A percentile compares a stretch with the other conserved stretches of the same genome.
phyloP scores from a whole-genome alignment of 2,329 filamentous ascomycete species.

The Ascomycota sp. region DNA sequence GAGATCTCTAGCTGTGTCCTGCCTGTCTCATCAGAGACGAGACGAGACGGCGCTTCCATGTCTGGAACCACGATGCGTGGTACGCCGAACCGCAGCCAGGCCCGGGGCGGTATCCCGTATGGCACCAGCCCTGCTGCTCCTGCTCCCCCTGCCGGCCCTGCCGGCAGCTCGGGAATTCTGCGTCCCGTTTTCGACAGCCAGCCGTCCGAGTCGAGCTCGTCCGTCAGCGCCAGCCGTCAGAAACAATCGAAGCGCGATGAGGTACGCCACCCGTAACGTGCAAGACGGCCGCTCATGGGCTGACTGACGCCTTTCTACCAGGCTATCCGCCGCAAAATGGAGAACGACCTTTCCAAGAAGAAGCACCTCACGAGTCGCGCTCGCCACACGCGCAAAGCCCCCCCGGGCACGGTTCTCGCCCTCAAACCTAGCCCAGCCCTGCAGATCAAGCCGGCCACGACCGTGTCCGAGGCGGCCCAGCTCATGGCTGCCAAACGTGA shows the following conservation, averaged over 20 bases:
- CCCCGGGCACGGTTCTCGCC: constrained; percentile 86
- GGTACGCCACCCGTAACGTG: constrained; percentile 32
- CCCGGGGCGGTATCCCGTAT: constrained; percentile 38
- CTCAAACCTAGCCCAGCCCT: constrained; percentile 88
- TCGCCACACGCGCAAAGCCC: constrained; percentile 76
- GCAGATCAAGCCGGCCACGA: constrained; percentile 90
- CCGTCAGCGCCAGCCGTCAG: constrained; percentile 80
- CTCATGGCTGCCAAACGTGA: constrained; percentile 97
- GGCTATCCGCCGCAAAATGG: constrained; percentile 94
- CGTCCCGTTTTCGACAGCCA: constrained; percentile 47
- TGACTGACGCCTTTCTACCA: constrained; percentile 15
- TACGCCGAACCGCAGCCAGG: constrained; percentile 42
- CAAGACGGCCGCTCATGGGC: background rate
- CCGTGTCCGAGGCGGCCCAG: constrained; percentile 88
- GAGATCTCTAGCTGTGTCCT: background rate
- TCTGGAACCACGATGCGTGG: constrained; percentile 45
- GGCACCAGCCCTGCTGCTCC: constrained; percentile 32
- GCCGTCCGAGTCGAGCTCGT: constrained; percentile 40
- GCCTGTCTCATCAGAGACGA: background rate
- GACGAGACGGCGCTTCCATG: constrained; percentile 16
- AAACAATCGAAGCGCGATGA: constrained; percentile 98
- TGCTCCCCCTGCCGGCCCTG: background rate
- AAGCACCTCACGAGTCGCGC: constrained; percentile 61
- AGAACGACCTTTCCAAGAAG: constrained; percentile 96
- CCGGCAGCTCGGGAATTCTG: constrained; percentile 40